These are phyloP conservation scores for Tricholoma terreum DNA, from an alignment of 768 basidiomycete genomes.

Conservation along the genomic window DNA sequence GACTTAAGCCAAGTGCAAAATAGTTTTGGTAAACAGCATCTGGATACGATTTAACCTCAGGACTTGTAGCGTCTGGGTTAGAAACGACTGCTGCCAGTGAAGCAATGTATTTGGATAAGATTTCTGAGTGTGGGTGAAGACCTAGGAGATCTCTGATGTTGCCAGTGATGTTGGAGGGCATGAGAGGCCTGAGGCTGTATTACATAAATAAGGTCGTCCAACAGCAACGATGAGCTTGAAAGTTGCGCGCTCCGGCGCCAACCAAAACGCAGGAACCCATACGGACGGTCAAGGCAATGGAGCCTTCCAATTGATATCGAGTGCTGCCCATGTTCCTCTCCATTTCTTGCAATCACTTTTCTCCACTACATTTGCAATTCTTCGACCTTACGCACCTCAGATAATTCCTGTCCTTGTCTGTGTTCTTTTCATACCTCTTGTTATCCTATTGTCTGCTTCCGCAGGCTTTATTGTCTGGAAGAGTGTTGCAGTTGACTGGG, in stretches of 20 bases:
- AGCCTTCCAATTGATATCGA: constrained; percentile 11
- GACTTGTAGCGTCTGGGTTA: constrained; percentile 24
- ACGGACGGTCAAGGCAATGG: background rate
- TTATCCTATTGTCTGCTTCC: constrained; percentile 56
- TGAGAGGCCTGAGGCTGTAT: too few species aligned
- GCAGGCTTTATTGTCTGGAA: constrained; percentile 78
- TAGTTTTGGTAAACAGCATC: constrained; percentile 90
- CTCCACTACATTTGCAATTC: constrained; percentile 24
- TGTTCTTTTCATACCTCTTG: constrained; percentile 57
- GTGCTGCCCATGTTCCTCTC: constrained; percentile 9
- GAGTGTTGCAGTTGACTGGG: constrained; percentile 69
- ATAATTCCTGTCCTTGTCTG: constrained; percentile 66
- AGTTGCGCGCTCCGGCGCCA: constrained; percentile 3
- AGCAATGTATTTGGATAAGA: constrained; percentile 41
- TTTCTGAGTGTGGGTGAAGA: constrained; percentile 43
- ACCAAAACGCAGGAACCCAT: background rate
- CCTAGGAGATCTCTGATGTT: constrained; percentile 45
- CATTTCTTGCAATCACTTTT: constrained; percentile 12
- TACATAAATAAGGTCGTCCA: too few species aligned
- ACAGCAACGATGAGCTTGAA: background rate
- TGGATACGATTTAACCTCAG: constrained; percentile 75
- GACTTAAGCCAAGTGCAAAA: constrained; percentile 71
- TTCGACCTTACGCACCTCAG: constrained; percentile 57
- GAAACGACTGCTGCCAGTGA: constrained; percentile 27
- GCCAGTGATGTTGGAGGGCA: constrained; percentile 4